Percentiles rank a stretch among this genome's conserved stretches.
Evolutionary conservation across 208 protist species (phyloP).

Genomic region (Leishmania tarentolae): DNA sequence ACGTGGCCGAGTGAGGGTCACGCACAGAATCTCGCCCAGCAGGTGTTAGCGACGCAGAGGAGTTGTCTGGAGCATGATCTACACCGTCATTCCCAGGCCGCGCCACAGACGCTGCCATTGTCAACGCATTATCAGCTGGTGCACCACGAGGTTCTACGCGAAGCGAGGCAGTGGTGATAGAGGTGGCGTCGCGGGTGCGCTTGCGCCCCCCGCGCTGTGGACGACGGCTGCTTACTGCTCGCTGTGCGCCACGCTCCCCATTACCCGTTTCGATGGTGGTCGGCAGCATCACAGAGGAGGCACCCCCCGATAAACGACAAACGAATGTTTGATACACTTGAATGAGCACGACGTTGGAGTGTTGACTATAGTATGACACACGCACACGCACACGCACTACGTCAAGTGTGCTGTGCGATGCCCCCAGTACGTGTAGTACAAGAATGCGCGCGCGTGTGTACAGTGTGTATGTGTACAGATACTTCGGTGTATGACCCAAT

Average conservation of each 20-base stretch:
- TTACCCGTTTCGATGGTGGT: neutral
- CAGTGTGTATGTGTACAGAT: neutral
- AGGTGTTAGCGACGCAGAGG: conserved; percentile 13
- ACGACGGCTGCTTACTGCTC: neutral
- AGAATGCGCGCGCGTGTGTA: neutral
- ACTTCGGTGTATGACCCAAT: neutral
- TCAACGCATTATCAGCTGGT: neutral
- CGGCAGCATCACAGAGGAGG: conserved; percentile 1
- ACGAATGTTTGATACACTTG: neutral
- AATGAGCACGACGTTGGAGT: neutral
- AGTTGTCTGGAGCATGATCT: conserved; percentile 7
- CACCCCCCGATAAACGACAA: neutral
- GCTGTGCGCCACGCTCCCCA: neutral
- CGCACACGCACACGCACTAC: conserved; percentile 9
- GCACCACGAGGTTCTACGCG: neutral
- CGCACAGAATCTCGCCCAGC: conserved; percentile 17
- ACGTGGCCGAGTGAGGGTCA: conserved; percentile 18
- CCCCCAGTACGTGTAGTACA: neutral
- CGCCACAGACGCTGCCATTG: conserved; percentile 4
- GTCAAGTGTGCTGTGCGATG: neutral
- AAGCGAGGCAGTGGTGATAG: neutral
- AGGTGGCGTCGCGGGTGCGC: conserved; percentile 9
- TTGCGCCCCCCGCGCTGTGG: conserved; percentile 6
- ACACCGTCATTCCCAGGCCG: neutral
- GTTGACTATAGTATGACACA: neutral